These are phyloP conservation scores for Abortiporus biennis DNA, from an alignment of 1,284 basidiomycete genomes.

Conservation along the genomic window DNA sequence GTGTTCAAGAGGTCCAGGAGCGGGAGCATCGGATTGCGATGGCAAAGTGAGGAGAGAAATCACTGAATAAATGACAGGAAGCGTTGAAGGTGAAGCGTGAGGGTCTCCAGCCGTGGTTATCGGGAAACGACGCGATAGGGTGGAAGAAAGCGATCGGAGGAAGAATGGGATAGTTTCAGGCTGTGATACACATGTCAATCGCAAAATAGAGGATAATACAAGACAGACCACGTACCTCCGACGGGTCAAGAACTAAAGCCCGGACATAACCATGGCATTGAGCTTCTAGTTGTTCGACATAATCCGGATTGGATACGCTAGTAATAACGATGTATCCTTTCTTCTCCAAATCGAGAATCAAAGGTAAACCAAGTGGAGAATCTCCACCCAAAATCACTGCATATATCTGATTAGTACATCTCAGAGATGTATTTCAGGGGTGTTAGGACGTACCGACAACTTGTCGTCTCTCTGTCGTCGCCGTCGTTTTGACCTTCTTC, in stretches of 20 bases:
- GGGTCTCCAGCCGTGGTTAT: constrained; percentile 73
- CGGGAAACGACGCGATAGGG: constrained; percentile 77
- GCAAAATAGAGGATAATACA: constrained; percentile 1
- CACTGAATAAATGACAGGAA: constrained; percentile 65
- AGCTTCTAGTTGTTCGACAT: constrained; percentile 56
- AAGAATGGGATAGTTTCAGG: constrained; percentile 67
- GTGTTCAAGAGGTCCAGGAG: constrained; percentile 61
- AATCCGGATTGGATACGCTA: constrained; percentile 63
- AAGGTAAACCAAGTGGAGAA: constrained; percentile 56
- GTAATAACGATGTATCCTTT: constrained; percentile 77
- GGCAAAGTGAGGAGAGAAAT: constrained; percentile 65
- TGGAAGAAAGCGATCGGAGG: constrained; percentile 70
- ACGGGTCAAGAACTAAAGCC: constrained; percentile 72
- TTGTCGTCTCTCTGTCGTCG: constrained; percentile 47
- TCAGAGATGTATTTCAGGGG: not conserved
- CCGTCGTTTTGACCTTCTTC: constrained; percentile 26
- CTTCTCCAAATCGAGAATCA: constrained; percentile 66
- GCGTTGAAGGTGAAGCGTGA: constrained; percentile 53
- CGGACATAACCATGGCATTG: constrained; percentile 68
- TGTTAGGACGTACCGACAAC: constrained; percentile 54
- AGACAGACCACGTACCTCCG: constrained; percentile 43
- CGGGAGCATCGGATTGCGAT: constrained; percentile 26
- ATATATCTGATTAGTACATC: not conserved
- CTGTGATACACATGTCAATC: constrained; percentile 28
- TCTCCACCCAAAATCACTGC: constrained; percentile 79